Evolutionary conservation across 2,329 filamentous ascomycete species (phyloP).

Genomic region (Aspergillus tanneri): DNA sequence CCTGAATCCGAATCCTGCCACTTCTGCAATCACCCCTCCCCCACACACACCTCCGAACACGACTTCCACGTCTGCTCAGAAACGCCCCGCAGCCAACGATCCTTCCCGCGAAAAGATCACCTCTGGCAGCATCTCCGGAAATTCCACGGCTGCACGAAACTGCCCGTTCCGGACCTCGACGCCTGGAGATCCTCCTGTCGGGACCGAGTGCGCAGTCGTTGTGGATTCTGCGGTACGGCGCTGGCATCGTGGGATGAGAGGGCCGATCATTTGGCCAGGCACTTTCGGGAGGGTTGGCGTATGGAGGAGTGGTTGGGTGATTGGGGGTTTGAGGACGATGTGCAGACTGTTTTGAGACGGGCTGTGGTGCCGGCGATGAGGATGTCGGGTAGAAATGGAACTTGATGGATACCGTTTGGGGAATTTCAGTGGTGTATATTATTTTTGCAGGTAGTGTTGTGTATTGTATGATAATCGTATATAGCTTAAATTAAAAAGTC

Average conservation of each 20-base stretch:
- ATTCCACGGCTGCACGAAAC: conserved; percentile 54
- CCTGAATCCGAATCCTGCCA: too few relatives aligned
- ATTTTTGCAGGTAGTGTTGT: too few relatives aligned
- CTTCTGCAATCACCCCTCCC: conserved; percentile 50
- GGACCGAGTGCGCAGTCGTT: conserved; percentile 53
- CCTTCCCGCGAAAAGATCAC: conserved; percentile 59
- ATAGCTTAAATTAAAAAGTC: too few relatives aligned
- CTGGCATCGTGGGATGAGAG: conserved; percentile 54
- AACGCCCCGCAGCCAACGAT: conserved; percentile 51
- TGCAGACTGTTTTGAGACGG: conserved; percentile 17
- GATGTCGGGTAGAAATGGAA: too few relatives aligned
- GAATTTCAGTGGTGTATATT: too few relatives aligned
- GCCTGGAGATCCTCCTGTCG: conserved; percentile 48
- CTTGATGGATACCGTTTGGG: too few relatives aligned
- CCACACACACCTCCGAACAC: conserved; percentile 49
- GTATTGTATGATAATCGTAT: too few relatives aligned
- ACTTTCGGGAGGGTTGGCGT: conserved; percentile 54
- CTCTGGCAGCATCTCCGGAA: conserved; percentile 57
- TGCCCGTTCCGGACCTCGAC: conserved; percentile 52
- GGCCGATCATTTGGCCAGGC: conserved; percentile 54
- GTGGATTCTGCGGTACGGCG: conserved; percentile 53
- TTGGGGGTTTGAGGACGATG: conserved; percentile 46
- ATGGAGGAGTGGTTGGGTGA: conserved; percentile 59
- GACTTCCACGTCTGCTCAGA: conserved; percentile 54
- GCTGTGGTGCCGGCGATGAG: background rate